Base-by-base conservation (phyloP, 140 eudicot species). In the Bidens hawaiensis region DNA sequence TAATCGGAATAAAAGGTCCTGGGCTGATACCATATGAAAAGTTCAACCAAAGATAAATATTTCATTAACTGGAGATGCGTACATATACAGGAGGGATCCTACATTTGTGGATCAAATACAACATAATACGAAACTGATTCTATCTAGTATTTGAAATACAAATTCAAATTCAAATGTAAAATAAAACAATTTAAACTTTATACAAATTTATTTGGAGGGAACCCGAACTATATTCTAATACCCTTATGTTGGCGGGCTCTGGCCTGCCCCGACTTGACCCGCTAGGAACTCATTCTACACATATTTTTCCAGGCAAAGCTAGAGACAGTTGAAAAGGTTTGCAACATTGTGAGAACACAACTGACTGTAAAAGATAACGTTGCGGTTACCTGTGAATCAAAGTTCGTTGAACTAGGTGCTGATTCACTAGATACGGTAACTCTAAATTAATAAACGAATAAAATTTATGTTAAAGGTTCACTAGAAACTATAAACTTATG, bases 361-460 rank as follows among this genome's bases (percentile, higher is more conserved):
- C 76, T 85, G 60, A 89, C 94, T 16, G 78, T 85, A 28, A 64
- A 78, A 19, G 85, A 61, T 10, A 83, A 82, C 23, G 33, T 79
- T 50, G 46, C 73, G 28, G 94, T 85, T 63, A 28, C 70, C 15
- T 85, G 94, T 50, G 82, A 85, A 59, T 82, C 94, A 14, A 82
- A 70, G 25, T 85, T 85, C 34, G 64, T 81, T 27, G 22, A 79
- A 4, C 79, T 85, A 34, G 95, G 95, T 66, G 95, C 95, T 64
- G 95, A 85, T 74, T 85, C 95, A 41, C 86, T 85, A 5, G 95
- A 85, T 75, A 85, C 95, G 68, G 89, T 85, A 85, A 49, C 59
- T 51, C 36, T 15, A 51, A 51, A 25, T 16, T 50, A 50, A 10
- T 22, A 50, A 22, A 13, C n/a, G 9, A 8, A 2, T 2, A 8